Conservation (phyloP, 1,284 basidiomycete species). For the Cutaneotrichosporon arboriforme region DNA sequence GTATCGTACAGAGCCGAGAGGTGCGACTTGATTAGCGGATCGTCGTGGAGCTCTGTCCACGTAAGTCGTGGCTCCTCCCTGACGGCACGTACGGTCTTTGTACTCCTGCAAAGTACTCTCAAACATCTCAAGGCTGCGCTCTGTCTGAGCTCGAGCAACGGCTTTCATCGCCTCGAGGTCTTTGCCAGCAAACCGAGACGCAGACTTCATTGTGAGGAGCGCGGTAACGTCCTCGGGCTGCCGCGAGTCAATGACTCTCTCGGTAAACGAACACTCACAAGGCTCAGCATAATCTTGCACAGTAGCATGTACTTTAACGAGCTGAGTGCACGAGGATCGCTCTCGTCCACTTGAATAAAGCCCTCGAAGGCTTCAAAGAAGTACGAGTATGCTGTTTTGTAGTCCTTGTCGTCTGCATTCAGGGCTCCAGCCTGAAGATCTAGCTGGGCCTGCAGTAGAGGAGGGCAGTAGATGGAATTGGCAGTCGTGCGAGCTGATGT, state of each 20-base stretch:
- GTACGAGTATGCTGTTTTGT: constrained; percentile 94
- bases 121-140: constrained; percentile 81
- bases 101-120: constrained; percentile 82
- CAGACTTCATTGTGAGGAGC: constrained; percentile 79
- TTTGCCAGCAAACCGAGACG: constrained; percentile 68
- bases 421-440: constrained; percentile 89
- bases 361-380: constrained; percentile 97
- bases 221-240: constrained; percentile 89
- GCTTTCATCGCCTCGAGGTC: constrained; percentile 95
- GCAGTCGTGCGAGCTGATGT: constrained; percentile 91
- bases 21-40: constrained; percentile 89
- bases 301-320: constrained; percentile 96
- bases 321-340: constrained; percentile 57
- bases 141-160: constrained; percentile 86
- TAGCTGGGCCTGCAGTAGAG: constrained; percentile 80
- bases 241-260: background rate
- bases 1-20: constrained; percentile 91
- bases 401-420: constrained; percentile 96
- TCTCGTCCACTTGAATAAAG: constrained; percentile 56
- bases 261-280: constrained; percentile 54
- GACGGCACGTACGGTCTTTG: constrained; percentile 60
- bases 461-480: constrained; percentile 97
- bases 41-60: constrained; percentile 78
- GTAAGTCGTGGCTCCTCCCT: background rate
- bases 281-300: constrained; percentile 95